Evolutionary conservation across 2,329 filamentous ascomycete species (phyloP), one percentile per base, ranked within the genome.

Genomic region (Bimuria novae-zelandiae): DNA sequence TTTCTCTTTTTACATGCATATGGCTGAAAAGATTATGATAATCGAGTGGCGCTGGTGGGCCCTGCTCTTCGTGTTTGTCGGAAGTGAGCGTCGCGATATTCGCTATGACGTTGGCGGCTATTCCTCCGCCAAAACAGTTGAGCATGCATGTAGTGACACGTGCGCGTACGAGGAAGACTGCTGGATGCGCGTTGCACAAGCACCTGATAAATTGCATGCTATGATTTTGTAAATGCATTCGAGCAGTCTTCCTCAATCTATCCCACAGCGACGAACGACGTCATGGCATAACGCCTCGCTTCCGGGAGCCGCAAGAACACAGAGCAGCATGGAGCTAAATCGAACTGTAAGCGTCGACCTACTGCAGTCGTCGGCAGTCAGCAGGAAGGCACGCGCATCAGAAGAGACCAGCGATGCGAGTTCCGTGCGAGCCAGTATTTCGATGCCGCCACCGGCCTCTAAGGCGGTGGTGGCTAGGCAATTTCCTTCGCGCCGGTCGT

Each of bases 361-460:
- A 66, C 79, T 84, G 55, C 76, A 65, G 53, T 63, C 69, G 29
- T 64, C 68, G 25, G 50, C 69, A 7, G 60, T 64, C 16, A 73
- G 72, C 60, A 81, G 81, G 55, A 88, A 88, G 71, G 79, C 80
- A 59, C 78, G 80, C 50, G 79, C 83, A 69, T 81, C 80, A 51
- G 84, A 88, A 64, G 82, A 83, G 58, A 82, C 81, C 25, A 82
- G 81, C 55, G 79, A 81, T 51, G 77, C 79, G 57, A 79, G 83
- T 69, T 79, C 82, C 57, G 84, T 85, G 52, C 80, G 81, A 65
- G 79, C 85, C 51, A 87, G 80, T 70, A 78, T 87, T 55, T 87
- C 83, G 59, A 87, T 89, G 82, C 84, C 86, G 33, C 80, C 84
- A 52, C 79, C 81, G 25, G 68, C 75, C 21, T 69, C 71, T 14